Percentiles rank a stretch among this genome's conserved stretches.
Evolutionary conservation across 805 yeast species (phyloP).

Genomic region (Candida hispaniensis): DNA sequence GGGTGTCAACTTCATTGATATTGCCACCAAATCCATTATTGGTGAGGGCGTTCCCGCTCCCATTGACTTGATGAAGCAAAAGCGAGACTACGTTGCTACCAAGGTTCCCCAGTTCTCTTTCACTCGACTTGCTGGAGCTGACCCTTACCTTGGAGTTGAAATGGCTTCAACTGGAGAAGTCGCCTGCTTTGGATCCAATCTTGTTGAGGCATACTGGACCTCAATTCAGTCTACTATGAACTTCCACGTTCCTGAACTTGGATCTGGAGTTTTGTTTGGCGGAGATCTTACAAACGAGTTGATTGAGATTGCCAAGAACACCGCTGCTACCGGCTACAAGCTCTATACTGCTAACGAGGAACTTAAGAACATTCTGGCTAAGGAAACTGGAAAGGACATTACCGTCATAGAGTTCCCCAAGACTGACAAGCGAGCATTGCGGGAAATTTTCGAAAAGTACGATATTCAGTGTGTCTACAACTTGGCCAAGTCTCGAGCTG

Average conservation of each 20-base stretch:
- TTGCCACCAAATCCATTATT: constrained; percentile 80
- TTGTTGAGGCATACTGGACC: constrained; percentile 93
- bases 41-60: constrained; percentile 64
- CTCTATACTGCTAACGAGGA: constrained; percentile 64
- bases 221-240: constrained; percentile 95
- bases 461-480: constrained; percentile 84
- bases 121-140: constrained; percentile 98
- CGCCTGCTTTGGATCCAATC: constrained; percentile 86
- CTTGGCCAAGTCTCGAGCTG: constrained; percentile 85
- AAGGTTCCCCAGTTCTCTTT: constrained; percentile 98
- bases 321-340: constrained; percentile 69
- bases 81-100: constrained; percentile 80
- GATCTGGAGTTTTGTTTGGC: constrained; percentile 82
- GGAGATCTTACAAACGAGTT: constrained; percentile 74
- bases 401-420: constrained; percentile 81
- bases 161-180: constrained; percentile 99
- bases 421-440: constrained; percentile 82
- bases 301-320: constrained; percentile 59
- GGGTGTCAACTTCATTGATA: constrained; percentile 89
- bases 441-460: constrained; percentile 85
- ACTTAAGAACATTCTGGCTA: constrained; percentile 58
- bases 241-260: constrained; percentile 87
- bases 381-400: constrained; percentile 34
- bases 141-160: constrained; percentile 97
- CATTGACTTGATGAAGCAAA: constrained; percentile 65